phyloP scores from a whole-genome alignment of 495 filamentous ascomycete genomes.

The Elaphomyces granulatus region DNA sequence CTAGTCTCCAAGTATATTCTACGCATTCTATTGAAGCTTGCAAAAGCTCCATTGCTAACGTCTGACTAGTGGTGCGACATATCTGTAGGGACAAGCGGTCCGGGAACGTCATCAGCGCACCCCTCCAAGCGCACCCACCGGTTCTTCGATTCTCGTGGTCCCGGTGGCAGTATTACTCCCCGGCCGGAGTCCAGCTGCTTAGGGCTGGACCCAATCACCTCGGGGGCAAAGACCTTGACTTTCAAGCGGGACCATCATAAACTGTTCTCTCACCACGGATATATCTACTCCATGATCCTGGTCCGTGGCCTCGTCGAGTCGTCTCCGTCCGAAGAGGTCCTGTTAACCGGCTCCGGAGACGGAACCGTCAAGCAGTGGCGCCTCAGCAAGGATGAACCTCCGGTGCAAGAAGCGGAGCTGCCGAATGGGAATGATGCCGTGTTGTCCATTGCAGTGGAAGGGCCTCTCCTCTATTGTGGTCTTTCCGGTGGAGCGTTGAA shows the following conservation, averaged over 20 bases:
- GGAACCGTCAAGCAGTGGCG: constrained; percentile 86
- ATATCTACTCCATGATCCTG: constrained; percentile 88
- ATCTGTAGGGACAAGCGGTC: constrained; percentile 37
- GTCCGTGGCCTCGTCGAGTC: constrained; percentile 49
- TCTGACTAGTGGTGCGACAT: constrained; percentile 45
- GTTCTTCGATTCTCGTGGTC: constrained; percentile 87
- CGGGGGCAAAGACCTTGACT: constrained; percentile 55
- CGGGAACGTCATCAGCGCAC: constrained; percentile 50
- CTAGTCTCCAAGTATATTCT: constrained; percentile 64
- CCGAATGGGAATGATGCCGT: constrained; percentile 73
- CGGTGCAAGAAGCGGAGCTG: constrained; percentile 45
- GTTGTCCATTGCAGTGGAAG: constrained; percentile 68
- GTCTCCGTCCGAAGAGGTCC: constrained; percentile 54
- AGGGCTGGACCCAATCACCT: constrained; percentile 21
- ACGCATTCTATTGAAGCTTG: background rate
- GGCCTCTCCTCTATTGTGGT: constrained; percentile 80
- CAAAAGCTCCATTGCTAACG: background rate
- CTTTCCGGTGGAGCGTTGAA: constrained; percentile 82
- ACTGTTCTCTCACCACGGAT: constrained; percentile 88
- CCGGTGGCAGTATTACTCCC: constrained; percentile 64
- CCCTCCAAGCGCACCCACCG: constrained; percentile 71
- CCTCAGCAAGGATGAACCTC: constrained; percentile 39
- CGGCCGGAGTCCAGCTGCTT: constrained; percentile 38
- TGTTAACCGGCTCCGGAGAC: constrained; percentile 87
- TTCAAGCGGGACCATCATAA: constrained; percentile 69